A percentile compares a stretch with the other conserved stretches of the same genome.
phyloP scores from a whole-genome alignment of 441 rosid species.

The Erysimum cheiri region DNA sequence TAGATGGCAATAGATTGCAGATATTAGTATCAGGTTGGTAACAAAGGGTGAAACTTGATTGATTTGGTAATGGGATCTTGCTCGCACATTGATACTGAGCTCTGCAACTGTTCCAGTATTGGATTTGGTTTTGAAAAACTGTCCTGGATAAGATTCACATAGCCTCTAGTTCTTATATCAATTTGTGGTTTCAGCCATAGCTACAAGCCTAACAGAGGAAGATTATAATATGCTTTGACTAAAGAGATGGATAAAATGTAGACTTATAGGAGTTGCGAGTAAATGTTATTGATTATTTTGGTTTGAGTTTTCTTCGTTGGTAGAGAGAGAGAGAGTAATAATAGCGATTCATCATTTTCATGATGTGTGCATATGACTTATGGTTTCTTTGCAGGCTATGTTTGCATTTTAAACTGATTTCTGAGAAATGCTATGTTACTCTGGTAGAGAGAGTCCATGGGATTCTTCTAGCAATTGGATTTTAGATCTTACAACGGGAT shows the following conservation, averaged over 20 bases:
- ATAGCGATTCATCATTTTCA: not conserved
- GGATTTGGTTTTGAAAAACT: not conserved
- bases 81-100: not conserved
- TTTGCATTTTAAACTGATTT: not conserved
- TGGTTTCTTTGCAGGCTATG: not conserved
- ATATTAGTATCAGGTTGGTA: conserved; percentile 1
- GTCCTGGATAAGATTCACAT: not conserved
- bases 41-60: conserved; percentile 16
- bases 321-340: not conserved
- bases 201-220: not conserved
- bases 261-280: not conserved
- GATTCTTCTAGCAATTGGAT: not conserved
- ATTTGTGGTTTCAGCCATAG: conserved; percentile 7
- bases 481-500: not conserved
- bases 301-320: not conserved
- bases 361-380: conserved; percentile 10
- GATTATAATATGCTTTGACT: not conserved
- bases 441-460: not conserved
- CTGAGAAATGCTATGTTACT: not conserved
- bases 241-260: not conserved
- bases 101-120: conserved; percentile 6
- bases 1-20: not conserved
- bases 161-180: conserved; percentile 8
- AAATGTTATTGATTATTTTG: not conserved
- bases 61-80: not conserved